phyloP scores from a whole-genome alignment of 345 rosid genomes.

The Murraya paniculata region DNA sequence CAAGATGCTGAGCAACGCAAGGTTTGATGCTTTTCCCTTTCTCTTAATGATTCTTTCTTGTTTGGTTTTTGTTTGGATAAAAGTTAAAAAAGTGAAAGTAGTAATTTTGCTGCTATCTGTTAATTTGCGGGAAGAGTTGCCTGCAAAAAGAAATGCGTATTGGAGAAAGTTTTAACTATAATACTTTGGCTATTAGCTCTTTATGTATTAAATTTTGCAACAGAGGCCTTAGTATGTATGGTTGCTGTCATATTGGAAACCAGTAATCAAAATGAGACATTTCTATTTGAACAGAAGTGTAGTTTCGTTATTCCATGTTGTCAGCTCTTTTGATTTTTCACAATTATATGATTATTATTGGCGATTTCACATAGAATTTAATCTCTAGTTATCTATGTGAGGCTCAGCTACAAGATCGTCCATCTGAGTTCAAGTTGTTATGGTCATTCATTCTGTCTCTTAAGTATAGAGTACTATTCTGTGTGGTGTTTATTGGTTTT shows the following conservation, averaged over 20 bases:
- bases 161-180: neutral
- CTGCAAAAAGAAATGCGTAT: neutral
- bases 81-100: neutral
- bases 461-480: neutral
- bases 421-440: neutral
- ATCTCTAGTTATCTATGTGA: neutral
- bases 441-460: neutral
- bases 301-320: neutral
- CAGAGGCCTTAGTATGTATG: neutral
- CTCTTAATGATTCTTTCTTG: neutral
- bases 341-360: neutral
- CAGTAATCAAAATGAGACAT: neutral
- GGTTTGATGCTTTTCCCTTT: constrained; percentile 23
- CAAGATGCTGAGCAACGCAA: constrained; percentile 71
- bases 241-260: neutral
- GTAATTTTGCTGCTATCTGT: neutral
- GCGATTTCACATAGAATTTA: neutral
- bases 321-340: neutral
- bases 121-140: neutral
- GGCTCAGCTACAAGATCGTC: no score
- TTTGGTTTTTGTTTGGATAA: neutral
- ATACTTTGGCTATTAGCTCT: neutral
- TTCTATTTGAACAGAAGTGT: neutral
- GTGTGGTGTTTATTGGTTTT: neutral
- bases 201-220: neutral